Conservation (phyloP, 163 green algal species). For the Scenedesmus sp. region DNA sequence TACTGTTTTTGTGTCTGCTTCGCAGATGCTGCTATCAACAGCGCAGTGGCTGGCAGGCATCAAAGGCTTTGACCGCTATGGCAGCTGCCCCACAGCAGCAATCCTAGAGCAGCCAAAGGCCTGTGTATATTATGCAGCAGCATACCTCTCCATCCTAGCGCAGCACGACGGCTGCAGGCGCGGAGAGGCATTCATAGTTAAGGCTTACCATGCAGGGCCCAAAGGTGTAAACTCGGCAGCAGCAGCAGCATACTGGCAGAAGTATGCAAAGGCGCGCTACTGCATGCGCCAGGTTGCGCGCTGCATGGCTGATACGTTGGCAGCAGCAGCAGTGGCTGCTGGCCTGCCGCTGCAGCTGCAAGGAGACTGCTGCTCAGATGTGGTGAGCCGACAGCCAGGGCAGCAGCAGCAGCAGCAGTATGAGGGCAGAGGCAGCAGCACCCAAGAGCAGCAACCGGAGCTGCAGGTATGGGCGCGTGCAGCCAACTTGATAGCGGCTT, state of each 20-base stretch:
- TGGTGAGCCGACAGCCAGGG: too few species aligned
- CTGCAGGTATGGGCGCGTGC: not conserved
- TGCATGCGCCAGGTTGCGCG: conserved; percentile 14
- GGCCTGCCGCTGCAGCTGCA: not conserved
- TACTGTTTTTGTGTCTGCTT: not conserved
- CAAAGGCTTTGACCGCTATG: conserved; percentile 33
- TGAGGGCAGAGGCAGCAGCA: not conserved
- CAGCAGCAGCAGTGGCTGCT: conserved; percentile 22
- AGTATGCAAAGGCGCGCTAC: conserved; percentile 41
- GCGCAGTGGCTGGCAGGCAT: conserved; percentile 41
- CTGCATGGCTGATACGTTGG: conserved; percentile 7
- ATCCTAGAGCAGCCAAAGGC: conserved; percentile 15
- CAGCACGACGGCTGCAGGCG: not conserved
- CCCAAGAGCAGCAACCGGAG: not conserved
- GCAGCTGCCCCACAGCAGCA: conserved; percentile 1
- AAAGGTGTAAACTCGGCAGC: conserved; percentile 12
- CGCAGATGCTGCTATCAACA: conserved; percentile 44
- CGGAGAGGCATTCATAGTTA: conserved; percentile 26
- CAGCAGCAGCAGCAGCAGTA: conserved; percentile 10
- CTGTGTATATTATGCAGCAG: conserved; percentile 33
- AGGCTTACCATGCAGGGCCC: conserved; percentile 39
- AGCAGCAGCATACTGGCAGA: conserved; percentile 17
- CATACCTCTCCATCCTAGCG: conserved; percentile 21
- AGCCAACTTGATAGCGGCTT: not conserved
- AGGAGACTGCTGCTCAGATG: not conserved